Base-by-base conservation (phyloP, 2,329 filamentous ascomycete species). In the Neonectria sp. region DNA sequence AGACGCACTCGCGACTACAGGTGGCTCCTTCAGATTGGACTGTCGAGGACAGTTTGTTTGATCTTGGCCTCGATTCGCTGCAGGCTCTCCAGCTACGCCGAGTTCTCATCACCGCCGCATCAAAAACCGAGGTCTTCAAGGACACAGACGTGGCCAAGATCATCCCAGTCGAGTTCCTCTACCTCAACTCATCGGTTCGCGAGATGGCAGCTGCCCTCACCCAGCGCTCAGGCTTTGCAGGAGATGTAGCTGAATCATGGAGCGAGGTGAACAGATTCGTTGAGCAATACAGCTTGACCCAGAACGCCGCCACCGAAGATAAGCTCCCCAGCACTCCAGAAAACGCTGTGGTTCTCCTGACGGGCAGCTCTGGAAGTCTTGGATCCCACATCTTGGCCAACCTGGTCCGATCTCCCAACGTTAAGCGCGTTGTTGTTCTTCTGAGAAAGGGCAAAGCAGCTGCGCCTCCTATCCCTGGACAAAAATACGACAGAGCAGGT, bases 361-460 rank as follows among this genome's bases (percentile, higher is more conserved):
- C 72, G 3, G 72, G 72, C n/a, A 61, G 55, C 17, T 67, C 72
- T 1, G 72, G 72, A 25, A 71, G 68, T 17, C 51, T 74, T 11
- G 71, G 72, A 7, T 71, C 69, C 2, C 67, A 71, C 27, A 59
- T 60, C 27, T 13, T 72, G 33, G 69, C 60, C 24, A 25, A 69
- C 1, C 52, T 74, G 17, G 72, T 56, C 7, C 48, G 61, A 5
- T 59, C 63, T 24, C 31, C 56, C 17, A 37, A 68, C 6, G 69
- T 74, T 12, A 51, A 31, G 13, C 65, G 60, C 13, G 59, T 71
- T 9, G 55, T 71, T 7, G 58, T 63, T 31, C 55, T 71, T 17
- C 25, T 56, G 4, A 33, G 67, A 29, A 60, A 55, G 33, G 40
- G 52, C 57, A 60, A 55, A 25, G 64, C 24, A 17, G 37, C 51